A percentile compares a stretch with the other conserved stretches of the same genome.
phyloP scores from a whole-genome alignment of 805 yeast species.

The Teunomyces funiuensis region DNA sequence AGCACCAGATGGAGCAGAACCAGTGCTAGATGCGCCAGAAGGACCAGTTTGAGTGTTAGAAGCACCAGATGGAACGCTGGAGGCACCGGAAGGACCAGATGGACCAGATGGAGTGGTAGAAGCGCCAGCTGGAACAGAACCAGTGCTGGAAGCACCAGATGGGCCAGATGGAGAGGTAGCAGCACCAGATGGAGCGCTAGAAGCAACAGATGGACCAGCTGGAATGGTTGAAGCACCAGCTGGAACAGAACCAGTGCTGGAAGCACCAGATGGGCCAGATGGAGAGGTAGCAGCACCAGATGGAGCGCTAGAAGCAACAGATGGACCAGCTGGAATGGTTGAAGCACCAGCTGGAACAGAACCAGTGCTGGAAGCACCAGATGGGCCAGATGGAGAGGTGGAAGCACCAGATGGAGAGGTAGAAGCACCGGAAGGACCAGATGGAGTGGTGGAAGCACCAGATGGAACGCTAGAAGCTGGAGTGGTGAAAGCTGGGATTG shows the following conservation, averaged over 20 bases:
- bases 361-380: not conserved
- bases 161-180: too few relatives aligned
- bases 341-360: too few relatives aligned
- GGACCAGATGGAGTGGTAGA: not conserved
- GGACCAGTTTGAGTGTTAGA: not conserved
- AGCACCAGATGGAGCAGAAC: not conserved
- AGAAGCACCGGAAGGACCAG: not conserved
- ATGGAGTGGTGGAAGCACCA: not conserved
- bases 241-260: not conserved
- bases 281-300: conserved; percentile 1
- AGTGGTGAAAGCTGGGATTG: not conserved
- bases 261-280: too few relatives aligned
- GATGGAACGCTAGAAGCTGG: not conserved
- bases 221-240: too few relatives aligned
- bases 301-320: too few relatives aligned
- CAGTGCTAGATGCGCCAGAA: too few relatives aligned
- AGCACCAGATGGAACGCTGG: too few relatives aligned
- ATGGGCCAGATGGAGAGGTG: conserved; percentile 5
- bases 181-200: too few relatives aligned
- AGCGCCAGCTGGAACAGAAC: not conserved
- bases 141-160: too few relatives aligned
- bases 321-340: too few relatives aligned
- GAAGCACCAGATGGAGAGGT: not conserved
- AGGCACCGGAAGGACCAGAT: too few relatives aligned
- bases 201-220: too few relatives aligned